Conservation (phyloP, 345 rosid species). For the Clausena lansium region DNA sequence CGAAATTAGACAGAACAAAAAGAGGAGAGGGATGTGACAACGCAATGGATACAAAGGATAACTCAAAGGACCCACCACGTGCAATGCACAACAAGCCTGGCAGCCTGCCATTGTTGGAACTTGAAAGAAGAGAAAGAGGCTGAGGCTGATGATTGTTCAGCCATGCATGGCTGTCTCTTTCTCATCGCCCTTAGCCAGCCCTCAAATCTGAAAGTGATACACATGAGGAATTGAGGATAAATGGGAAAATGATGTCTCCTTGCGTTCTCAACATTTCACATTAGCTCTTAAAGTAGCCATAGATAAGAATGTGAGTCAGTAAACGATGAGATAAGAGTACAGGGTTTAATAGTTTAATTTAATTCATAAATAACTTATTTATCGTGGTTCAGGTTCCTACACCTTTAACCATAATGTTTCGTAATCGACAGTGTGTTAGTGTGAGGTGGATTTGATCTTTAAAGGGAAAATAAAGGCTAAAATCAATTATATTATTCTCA, state of each 20-base stretch:
- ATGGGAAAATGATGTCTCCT: background rate
- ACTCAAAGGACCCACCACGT: constrained; percentile 23
- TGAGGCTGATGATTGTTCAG: background rate
- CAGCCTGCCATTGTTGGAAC: background rate
- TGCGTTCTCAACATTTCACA: background rate
- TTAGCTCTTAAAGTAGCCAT: background rate
- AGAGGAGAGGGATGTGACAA: background rate
- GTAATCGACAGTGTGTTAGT: too few species aligned
- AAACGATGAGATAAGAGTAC: background rate
- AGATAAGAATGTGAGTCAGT: background rate
- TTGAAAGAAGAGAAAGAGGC: background rate
- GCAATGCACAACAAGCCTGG: background rate
- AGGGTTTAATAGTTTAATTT: background rate
- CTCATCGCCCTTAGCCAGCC: background rate
- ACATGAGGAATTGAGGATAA: background rate
- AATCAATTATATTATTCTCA: too few species aligned
- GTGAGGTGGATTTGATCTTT: too few species aligned
- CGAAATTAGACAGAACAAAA: background rate
- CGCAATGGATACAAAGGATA: background rate
- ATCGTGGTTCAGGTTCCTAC: background rate
- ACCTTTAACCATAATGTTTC: background rate
- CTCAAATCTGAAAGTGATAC: background rate
- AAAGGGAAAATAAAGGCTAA: too few species aligned
- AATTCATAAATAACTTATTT: background rate
- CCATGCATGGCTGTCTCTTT: background rate